phyloP scores from a whole-genome alignment of 2,329 filamentous ascomycete genomes.

The Trichophyton equinum region DNA sequence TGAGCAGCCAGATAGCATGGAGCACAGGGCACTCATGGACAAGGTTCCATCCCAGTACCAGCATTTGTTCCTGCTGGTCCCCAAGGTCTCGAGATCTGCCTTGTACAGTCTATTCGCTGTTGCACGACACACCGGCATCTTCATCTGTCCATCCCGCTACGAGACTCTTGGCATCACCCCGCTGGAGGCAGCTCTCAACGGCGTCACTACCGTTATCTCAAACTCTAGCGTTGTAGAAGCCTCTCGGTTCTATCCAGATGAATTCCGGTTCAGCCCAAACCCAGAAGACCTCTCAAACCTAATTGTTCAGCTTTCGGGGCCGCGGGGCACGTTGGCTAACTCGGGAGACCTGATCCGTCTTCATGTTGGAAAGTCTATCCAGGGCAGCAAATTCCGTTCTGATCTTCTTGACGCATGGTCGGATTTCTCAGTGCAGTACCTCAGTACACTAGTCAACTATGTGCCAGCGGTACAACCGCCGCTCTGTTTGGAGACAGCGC shows the following conservation, averaged over 20 bases:
- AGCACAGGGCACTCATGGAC: not conserved
- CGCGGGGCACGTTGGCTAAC: not conserved
- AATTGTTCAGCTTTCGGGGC: not conserved
- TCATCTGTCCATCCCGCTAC: not conserved
- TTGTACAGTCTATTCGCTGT: not conserved
- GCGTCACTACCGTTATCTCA: not conserved
- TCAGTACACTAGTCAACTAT: not conserved
- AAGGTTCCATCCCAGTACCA: not conserved
- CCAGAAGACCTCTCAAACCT: not conserved
- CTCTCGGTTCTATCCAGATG: not conserved
- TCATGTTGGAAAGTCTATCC: not conserved
- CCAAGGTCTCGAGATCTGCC: not conserved
- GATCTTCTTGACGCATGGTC: not conserved
- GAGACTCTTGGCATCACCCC: conserved; percentile 1
- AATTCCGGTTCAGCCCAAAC: not conserved
- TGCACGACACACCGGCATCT: not conserved
- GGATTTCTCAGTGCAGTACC: not conserved
- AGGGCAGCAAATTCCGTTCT: conserved; percentile 1
- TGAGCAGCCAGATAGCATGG: not conserved
- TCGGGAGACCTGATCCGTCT: not conserved
- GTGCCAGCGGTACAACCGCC: not conserved
- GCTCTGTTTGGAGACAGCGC: not conserved
- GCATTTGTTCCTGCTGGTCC: not conserved
- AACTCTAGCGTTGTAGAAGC: not conserved
- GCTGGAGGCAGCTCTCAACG: not conserved